phyloP scores from a whole-genome alignment of 306 rosid species.

The Fagus sylvatica region DNA sequence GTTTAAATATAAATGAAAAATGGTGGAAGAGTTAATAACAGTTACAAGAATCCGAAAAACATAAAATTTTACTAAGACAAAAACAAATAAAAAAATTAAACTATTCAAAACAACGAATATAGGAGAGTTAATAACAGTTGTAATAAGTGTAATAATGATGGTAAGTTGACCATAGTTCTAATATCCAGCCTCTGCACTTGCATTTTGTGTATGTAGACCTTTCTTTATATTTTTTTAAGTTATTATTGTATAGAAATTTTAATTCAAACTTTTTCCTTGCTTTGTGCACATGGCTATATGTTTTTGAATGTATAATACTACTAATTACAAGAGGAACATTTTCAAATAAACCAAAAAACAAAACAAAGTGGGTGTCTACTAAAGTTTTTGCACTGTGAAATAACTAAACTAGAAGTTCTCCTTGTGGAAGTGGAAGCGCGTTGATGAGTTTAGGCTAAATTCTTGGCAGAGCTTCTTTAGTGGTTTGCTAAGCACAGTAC shows the following conservation, averaged over 20 bases:
- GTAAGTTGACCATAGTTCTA: too few species aligned
- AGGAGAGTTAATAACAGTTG: too few species aligned
- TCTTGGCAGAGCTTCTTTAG: constrained; percentile 43
- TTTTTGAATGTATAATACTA: neutral
- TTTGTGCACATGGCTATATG: neutral
- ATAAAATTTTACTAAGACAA: too few species aligned
- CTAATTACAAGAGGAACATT: neutral
- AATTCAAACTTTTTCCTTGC: neutral
- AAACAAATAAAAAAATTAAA: too few species aligned
- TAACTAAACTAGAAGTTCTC: constrained; percentile 71
- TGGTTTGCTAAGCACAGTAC: constrained; percentile 35
- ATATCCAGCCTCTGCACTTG: too few species aligned
- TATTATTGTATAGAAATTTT: neutral
- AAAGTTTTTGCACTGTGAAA: neutral
- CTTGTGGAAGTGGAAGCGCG: constrained; percentile 80
- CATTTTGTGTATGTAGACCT: too few species aligned
- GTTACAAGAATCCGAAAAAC: too few species aligned
- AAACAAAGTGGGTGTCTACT: neutral
- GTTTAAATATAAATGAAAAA: too few species aligned
- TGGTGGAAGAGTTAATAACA: too few species aligned
- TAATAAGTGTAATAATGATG: too few species aligned
- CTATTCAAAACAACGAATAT: too few species aligned
- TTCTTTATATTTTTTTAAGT: too few species aligned
- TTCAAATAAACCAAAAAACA: neutral
- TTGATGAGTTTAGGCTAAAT: constrained; percentile 38